Evolutionary conservation across 805 yeast genomes (phyloP).

Genomic region (Teunomyces aglyptinius): DNA sequence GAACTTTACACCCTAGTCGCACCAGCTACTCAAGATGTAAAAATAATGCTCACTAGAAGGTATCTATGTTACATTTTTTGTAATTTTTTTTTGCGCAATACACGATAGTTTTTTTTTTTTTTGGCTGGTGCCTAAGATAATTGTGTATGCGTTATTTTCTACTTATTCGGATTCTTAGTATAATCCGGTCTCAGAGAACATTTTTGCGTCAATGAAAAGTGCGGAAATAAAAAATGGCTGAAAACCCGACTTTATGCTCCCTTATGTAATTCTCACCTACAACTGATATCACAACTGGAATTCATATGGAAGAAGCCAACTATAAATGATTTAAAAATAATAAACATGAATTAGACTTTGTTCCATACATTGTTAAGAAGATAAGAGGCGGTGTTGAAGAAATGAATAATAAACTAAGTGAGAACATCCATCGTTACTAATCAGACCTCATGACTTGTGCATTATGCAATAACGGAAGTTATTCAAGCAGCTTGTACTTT

Average conservation of each 20-base stretch:
- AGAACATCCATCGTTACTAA: not conserved
- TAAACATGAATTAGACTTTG: conserved; percentile 4
- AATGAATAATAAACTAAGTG: not conserved
- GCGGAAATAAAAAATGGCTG: not conserved
- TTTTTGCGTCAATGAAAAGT: too few species aligned
- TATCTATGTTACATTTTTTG: not conserved
- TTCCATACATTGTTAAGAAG: conserved; percentile 3
- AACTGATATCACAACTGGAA: not conserved
- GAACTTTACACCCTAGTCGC: not conserved
- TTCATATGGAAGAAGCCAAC: not conserved
- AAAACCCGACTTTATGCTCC: not conserved
- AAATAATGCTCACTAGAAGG: not conserved
- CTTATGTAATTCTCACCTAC: not conserved
- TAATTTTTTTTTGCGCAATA: not conserved
- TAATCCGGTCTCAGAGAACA: not conserved
- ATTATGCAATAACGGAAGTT: not conserved
- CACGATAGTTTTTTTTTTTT: not conserved
- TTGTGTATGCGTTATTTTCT: not conserved
- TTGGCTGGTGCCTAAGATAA: not conserved
- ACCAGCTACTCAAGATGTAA: not conserved
- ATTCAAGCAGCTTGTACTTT: not conserved
- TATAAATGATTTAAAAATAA: conserved; percentile 1
- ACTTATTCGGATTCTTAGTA: not conserved
- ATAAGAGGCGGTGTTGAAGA: not conserved
- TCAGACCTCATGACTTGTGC: not conserved